Evolutionary conservation across 495 filamentous ascomycete genomes (phyloP), one percentile per base, ranked within the genome.

Genomic region (Filosporella fistucella): DNA sequence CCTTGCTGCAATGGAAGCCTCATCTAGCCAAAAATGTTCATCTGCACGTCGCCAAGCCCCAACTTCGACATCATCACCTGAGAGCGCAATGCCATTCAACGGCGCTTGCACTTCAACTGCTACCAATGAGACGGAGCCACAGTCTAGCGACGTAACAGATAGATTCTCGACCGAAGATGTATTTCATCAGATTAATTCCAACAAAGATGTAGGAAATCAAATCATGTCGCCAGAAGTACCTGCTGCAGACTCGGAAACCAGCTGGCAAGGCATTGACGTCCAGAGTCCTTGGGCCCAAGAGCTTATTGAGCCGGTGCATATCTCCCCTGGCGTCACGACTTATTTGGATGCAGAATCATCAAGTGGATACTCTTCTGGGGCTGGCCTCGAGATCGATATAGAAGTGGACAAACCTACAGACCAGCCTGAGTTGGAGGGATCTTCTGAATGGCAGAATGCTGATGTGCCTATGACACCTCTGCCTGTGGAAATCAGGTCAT

Each of bases 251-350:
- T 43, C 33, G 14, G 37, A 49, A 1, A 32, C 24, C 12, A 58
- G 53, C 34, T 41, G 47, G 54, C 12, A 40, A 45, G 34, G 24
- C 3, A 29, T 18, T 37, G 52, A 18, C 5, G 43, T 40, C 9
- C 56, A 59, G 18, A 59, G 46, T 26, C 56, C 56, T 4, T 59
- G 56, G 56, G 48, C 47, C 17, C 10, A 11, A 14, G 41, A 32
- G 18, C 32, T 17, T 3, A 14, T n/a, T n/a, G n/a, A n/a, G n/a
- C n/a, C n/a, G n/a, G n/a, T n/a, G n/a, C n/a, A n/a, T n/a, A n/a
- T n/a, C n/a, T n/a, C n/a, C n/a, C n/a, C n/a, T n/a, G n/a, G n/a
- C n/a, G n/a, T n/a, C n/a, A n/a, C n/a, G n/a, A n/a, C n/a, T n/a
- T n/a, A n/a, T n/a, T n/a, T n/a, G n/a, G n/a, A n/a, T n/a, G n/a